A percentile compares a stretch with the other conserved stretches of the same genome.
Conservation (phyloP, 2,329 filamentous ascomycete genomes). For the Pestalotiopsis sp. region DNA sequence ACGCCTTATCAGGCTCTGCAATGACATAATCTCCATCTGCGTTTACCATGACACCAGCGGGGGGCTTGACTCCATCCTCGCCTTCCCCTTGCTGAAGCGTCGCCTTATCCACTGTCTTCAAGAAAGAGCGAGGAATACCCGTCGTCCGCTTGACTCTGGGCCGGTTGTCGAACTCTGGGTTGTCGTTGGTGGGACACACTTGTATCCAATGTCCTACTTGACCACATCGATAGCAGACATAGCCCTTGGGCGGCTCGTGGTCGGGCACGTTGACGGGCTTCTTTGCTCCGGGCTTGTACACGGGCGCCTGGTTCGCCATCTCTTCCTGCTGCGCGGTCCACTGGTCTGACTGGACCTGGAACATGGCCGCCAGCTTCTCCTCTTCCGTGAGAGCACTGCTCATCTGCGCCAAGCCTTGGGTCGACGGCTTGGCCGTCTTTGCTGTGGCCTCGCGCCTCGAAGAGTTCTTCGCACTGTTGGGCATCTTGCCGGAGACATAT, state of each 20-base stretch:
- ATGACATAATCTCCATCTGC: slow-evolving; percentile 97
- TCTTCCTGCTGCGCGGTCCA: slow-evolving; percentile 94
- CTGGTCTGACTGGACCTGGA: slow-evolving; percentile 84
- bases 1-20: slow-evolving; percentile 90
- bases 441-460: slow-evolving; percentile 65
- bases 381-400: slow-evolving; percentile 87
- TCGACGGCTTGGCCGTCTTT: slow-evolving; percentile 61
- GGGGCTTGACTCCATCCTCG: slow-evolving; percentile 68
- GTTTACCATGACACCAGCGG: slow-evolving; percentile 94
- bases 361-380: slow-evolving; percentile 90
- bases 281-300: slow-evolving; percentile 65
- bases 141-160: slow-evolving; percentile 95
- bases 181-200: slow-evolving; percentile 96
- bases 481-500: slow-evolving; percentile 97
- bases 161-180: slow-evolving; percentile 92
- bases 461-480: slow-evolving; percentile 80
- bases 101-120: slow-evolving; percentile 94
- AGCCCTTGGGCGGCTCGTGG: slow-evolving; percentile 89
- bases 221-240: slow-evolving; percentile 94
- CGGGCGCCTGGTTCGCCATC: slow-evolving; percentile 76
- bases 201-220: slow-evolving; percentile 99
- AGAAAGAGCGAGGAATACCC: slow-evolving; percentile 91
- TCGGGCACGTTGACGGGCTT: slow-evolving; percentile 79
- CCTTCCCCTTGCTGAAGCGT: slow-evolving; percentile 77
- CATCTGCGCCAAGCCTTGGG: slow-evolving; percentile 65